A percentile compares a stretch with the other conserved stretches of the same genome.
Conservation (phyloP, 2,329 filamentous ascomycete species). For the Neoscytalidium dimidiatum region DNA sequence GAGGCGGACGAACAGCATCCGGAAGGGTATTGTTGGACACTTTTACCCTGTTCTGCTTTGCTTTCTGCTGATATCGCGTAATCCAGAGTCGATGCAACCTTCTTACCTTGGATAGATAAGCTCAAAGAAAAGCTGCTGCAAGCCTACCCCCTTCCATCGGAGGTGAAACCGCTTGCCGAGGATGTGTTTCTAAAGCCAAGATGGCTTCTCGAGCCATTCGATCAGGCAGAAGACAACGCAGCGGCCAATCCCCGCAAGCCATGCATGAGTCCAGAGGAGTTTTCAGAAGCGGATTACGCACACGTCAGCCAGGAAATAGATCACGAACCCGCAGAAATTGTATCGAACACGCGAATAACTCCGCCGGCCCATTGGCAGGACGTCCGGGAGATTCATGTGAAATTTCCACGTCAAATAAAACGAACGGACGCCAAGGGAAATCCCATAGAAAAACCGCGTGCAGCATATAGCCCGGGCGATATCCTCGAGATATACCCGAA, state of each 20-base stretch:
- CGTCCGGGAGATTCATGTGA: conserved; percentile 76
- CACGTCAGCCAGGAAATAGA: conserved; percentile 15
- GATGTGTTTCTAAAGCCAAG: conserved; percentile 75
- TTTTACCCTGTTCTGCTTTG: not conserved
- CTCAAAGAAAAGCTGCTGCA: conserved; percentile 68
- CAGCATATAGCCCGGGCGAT: conserved; percentile 70
- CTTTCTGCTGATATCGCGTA: conserved; percentile 15
- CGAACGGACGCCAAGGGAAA: conserved; percentile 6
- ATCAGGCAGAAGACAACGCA: conserved; percentile 18
- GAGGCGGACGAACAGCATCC: conserved; percentile 94
- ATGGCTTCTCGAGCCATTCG: conserved; percentile 57
- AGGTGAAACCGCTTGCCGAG: conserved; percentile 69
- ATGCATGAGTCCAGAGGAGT: conserved; percentile 2
- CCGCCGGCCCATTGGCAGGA: conserved; percentile 86
- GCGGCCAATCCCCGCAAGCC: not conserved
- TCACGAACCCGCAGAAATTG: conserved; percentile 57
- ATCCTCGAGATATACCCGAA: conserved; percentile 82
- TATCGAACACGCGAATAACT: conserved; percentile 72
- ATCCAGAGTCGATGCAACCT: conserved; percentile 71
- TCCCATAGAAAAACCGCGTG: conserved; percentile 18
- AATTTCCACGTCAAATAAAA: conserved; percentile 31
- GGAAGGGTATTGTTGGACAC: conserved; percentile 76
- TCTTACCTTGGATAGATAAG: conserved; percentile 73
- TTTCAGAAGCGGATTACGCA: not conserved
- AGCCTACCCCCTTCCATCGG: conserved; percentile 68